A percentile compares a stretch with the other conserved stretches of the same genome.
phyloP scores from a whole-genome alignment of 225 moss, liverwort and hornwort species.

The Bryoerythrophyllum caledonicum region DNA sequence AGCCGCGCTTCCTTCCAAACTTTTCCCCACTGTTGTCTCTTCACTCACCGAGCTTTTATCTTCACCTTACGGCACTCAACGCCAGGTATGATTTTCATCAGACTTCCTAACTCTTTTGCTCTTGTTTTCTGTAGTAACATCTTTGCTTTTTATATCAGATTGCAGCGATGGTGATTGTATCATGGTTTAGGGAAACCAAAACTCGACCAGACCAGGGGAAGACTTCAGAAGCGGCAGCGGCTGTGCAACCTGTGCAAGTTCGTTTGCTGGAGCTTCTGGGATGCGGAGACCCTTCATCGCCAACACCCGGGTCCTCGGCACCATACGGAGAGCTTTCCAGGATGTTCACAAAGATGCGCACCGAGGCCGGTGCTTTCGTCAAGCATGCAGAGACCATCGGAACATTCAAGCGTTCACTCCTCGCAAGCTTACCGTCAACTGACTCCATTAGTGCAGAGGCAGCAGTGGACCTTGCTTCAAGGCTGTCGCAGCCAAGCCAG shows the following conservation, averaged over 20 bases:
- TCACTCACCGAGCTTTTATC: conserved; percentile 58
- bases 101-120: too few relatives aligned
- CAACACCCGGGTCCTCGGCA: conserved; percentile 64
- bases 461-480: conserved; percentile 61
- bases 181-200: conserved; percentile 71
- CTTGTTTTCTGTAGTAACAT: neutral
- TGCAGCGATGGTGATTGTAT: conserved; percentile 78
- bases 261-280: conserved; percentile 62
- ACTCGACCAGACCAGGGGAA: conserved; percentile 33
- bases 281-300: conserved; percentile 62
- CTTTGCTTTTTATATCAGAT: conserved; percentile 43
- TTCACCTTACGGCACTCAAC: conserved; percentile 63
- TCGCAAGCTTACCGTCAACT: conserved; percentile 47
- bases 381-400: conserved; percentile 67
- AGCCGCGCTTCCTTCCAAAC: conserved; percentile 50
- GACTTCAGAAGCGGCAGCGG: conserved; percentile 46
- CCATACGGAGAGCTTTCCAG: conserved; percentile 69
- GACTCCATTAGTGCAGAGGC: conserved; percentile 68
- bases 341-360: conserved; percentile 76
- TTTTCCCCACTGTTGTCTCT: conserved; percentile 40
- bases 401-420: conserved; percentile 37
- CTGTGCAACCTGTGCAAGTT: conserved; percentile 49
- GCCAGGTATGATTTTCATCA: conserved; percentile 54
- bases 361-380: conserved; percentile 69
- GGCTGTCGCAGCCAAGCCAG: conserved; percentile 23